phyloP scores from a whole-genome alignment of 805 yeast species.

The Grigorovia transvaalensis region DNA sequence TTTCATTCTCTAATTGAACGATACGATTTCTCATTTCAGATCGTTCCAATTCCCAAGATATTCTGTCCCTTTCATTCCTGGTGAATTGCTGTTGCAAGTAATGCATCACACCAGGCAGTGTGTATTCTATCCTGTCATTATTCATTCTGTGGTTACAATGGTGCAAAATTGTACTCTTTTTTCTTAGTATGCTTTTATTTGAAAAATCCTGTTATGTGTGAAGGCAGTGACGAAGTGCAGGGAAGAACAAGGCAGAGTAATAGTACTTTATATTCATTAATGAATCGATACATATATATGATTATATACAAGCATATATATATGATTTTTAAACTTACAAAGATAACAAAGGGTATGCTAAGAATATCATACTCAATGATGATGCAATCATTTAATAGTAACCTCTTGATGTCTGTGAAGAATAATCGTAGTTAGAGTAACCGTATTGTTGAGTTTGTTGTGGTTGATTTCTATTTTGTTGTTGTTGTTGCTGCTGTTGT shows the following conservation, averaged over 20 bases:
- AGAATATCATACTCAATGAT: too few relatives aligned
- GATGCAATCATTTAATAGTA: constrained; percentile 16
- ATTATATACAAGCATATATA: background rate
- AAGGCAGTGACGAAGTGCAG: background rate
- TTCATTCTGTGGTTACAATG: background rate
- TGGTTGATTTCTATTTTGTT: constrained; percentile 24
- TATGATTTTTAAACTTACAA: background rate
- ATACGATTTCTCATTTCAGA: constrained; percentile 48
- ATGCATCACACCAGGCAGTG: constrained; percentile 47
- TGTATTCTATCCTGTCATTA: constrained; percentile 9
- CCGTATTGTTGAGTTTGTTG: constrained; percentile 19
- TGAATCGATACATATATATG: background rate
- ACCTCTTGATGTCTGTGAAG: constrained; percentile 28
- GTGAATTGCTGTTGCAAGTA: constrained; percentile 55
- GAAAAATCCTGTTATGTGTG: background rate
- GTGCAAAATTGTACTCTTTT: background rate
- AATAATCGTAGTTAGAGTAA: constrained; percentile 26
- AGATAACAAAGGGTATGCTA: background rate
- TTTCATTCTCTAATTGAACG: constrained; percentile 44
- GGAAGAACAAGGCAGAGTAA: background rate
- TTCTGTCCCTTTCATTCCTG: constrained; percentile 47
- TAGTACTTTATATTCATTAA: background rate
- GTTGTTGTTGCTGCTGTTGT: constrained; percentile 11
- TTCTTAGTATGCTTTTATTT: background rate
- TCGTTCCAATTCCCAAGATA: constrained; percentile 50